Percentiles rank a stretch among this genome's conserved stretches.
Conservation (phyloP, 1,284 basidiomycete species). For the Fomitiporia mediterranea region DNA sequence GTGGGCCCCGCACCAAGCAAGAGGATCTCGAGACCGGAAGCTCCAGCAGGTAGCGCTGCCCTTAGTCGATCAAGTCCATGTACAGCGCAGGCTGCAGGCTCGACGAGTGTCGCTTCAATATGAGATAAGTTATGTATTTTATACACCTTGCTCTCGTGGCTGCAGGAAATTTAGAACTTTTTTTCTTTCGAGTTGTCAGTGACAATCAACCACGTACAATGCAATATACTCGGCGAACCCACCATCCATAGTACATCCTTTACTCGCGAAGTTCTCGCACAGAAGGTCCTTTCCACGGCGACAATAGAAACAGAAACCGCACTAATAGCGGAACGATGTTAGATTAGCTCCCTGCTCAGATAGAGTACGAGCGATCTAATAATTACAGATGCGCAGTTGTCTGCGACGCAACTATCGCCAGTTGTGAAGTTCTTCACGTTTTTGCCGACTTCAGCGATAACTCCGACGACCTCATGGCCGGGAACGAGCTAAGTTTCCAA, state of each 20-base stretch:
- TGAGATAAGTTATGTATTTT: slow-evolving; percentile 57
- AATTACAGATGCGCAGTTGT: slow-evolving; percentile 44
- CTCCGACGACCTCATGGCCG: slow-evolving; percentile 56
- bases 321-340: slow-evolving; percentile 34
- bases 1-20: slow-evolving; percentile 49
- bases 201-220: slow-evolving; percentile 34
- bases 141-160: slow-evolving; percentile 48
- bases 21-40: slow-evolving; percentile 51
- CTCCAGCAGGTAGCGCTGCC: slow-evolving; percentile 30
- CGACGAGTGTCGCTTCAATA: slow-evolving; percentile 56
- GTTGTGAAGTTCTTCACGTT: slow-evolving; percentile 48
- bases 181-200: too few relatives aligned
- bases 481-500: slow-evolving; percentile 29
- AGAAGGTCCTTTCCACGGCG: slow-evolving; percentile 48
- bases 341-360: neutral
- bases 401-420: slow-evolving; percentile 57
- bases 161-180: too few relatives aligned
- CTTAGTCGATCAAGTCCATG: slow-evolving; percentile 58
- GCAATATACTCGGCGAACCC: slow-evolving; percentile 58
- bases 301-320: slow-evolving; percentile 57
- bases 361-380: neutral
- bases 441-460: slow-evolving; percentile 46
- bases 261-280: slow-evolving; percentile 52
- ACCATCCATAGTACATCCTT: slow-evolving; percentile 50
- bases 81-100: slow-evolving; percentile 59